Evolutionary conservation across 2,329 filamentous ascomycete species (phyloP), one percentile per base, ranked within the genome.

Genomic region (Claviceps sp.): DNA sequence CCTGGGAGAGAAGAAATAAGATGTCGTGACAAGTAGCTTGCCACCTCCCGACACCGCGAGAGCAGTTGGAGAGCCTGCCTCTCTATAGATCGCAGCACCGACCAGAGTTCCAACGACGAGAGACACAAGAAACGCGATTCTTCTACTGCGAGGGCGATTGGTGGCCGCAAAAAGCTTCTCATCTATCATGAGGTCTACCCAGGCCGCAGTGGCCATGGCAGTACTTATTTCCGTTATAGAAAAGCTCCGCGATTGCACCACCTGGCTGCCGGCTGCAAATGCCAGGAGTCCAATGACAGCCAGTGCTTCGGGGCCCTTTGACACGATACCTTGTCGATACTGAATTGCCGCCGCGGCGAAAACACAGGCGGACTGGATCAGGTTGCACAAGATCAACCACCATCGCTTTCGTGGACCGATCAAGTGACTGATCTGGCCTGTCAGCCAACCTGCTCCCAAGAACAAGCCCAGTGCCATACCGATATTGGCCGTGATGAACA

Each of bases 121-220:
- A 2, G 70, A 61, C 0, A 67, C 18, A 44, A 82, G 62, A 55
- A 82, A 82, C 40, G 69, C 63, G 4, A 73, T 61, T 2, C 77
- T 65, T 5, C 78, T 65, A 38, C 74, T 78, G 16, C 78, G 64
- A 2, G 72, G 66, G 16, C 73, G 65, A 58, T 82, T 82, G 14
- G 67, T 58, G 8, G 63, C 8, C 4, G 60, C 63, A 18, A 78
- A 70, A 48, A 82, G 63, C 5, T 67, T 66, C 34, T 69, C 69
- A 60, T 83, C 79, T 51, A 81, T 76, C 50, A 80, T 62, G 51
- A 82, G 60, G 58, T 83, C 79, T 1, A 83, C 68, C 72, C 76
- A 82, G 1, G 79, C 79, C 0, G 79, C 78, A 5, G 79, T 83
- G 0, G 78, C 79, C 78, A 82, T 82, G 26, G 79, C 78, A 0